Evolutionary conservation across 345 rosid genomes (phyloP).

Genomic region (Rubroshorea leprosula): DNA sequence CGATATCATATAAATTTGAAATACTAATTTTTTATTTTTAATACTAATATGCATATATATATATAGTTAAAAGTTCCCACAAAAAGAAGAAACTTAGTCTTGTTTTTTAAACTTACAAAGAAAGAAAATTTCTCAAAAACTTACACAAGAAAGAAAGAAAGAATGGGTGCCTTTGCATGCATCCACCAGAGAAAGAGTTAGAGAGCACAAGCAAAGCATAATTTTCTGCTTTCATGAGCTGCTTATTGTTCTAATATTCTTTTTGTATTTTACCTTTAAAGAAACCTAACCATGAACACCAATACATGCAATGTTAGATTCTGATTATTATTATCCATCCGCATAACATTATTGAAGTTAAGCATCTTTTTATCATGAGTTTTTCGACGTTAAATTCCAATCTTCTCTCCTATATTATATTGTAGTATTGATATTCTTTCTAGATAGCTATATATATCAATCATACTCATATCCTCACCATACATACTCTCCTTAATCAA

Average conservation of each 20-base stretch:
- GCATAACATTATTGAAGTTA: slow-evolving; percentile 45
- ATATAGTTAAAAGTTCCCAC: too few species aligned
- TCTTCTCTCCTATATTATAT: slow-evolving; percentile 42
- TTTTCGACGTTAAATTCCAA: slow-evolving; percentile 32
- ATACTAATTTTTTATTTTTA: too few species aligned
- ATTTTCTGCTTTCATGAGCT: too few species aligned
- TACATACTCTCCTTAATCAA: slow-evolving; percentile 31
- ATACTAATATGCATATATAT: too few species aligned
- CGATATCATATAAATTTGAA: too few species aligned
- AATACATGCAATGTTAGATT: slow-evolving; percentile 30
- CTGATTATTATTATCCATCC: slow-evolving; percentile 42
- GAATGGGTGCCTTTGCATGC: neutral
- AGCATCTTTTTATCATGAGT: slow-evolving; percentile 51
- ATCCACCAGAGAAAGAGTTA: neutral
- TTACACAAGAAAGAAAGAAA: neutral
- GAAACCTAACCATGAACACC: slow-evolving; percentile 17
- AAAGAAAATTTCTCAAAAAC: too few species aligned
- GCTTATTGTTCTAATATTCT: too few species aligned
- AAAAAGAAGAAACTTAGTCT: too few species aligned
- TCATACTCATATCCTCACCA: too few species aligned
- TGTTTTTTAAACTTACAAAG: too few species aligned
- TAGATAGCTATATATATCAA: slow-evolving; percentile 18
- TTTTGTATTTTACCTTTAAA: neutral
- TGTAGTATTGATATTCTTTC: slow-evolving; percentile 37
- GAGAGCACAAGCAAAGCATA: neutral